These are phyloP conservation scores for Talaromyces sp. DNA, from an alignment of 2,329 filamentous ascomycete species.

Conservation along the genomic window DNA sequence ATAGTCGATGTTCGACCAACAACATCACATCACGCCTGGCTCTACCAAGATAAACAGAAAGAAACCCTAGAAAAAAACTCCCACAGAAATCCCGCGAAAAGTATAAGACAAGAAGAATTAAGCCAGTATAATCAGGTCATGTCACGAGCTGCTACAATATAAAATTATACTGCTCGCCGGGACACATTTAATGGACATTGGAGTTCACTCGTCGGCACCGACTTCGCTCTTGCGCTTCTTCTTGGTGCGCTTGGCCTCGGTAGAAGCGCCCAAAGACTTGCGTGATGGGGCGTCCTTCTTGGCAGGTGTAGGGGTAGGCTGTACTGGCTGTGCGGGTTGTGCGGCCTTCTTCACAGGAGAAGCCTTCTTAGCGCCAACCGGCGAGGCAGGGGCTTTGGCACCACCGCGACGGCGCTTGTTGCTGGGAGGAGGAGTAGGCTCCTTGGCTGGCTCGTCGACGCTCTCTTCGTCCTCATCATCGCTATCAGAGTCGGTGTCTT, in stretches of 20 bases:
- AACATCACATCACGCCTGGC: not conserved
- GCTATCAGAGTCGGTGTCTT: conserved; percentile 20
- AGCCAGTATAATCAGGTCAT: not conserved
- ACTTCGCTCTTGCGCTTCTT: conserved; percentile 51
- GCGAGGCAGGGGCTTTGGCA: conserved; percentile 29
- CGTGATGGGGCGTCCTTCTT: conserved; percentile 31
- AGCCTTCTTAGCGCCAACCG: conserved; percentile 36
- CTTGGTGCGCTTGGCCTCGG: conserved; percentile 36
- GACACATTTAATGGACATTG: not conserved
- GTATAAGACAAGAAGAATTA: not conserved
- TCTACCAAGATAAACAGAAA: not conserved
- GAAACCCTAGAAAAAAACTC: not conserved
- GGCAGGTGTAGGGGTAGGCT: conserved; percentile 18
- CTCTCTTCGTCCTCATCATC: conserved; percentile 24
- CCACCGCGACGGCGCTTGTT: conserved; percentile 47
- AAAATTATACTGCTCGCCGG: not conserved
- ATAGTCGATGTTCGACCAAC: not conserved
- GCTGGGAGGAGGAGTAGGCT: conserved; percentile 43
- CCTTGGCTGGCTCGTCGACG: conserved; percentile 34
- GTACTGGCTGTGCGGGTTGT: not conserved
- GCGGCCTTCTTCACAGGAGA: conserved; percentile 33
- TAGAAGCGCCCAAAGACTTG: conserved; percentile 26
- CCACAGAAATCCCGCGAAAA: not conserved
- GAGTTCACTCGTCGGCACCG: conserved; percentile 23
- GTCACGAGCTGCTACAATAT: not conserved